Conservation (phyloP, 768 basidiomycete genomes). For the Psilocybe sp. region DNA sequence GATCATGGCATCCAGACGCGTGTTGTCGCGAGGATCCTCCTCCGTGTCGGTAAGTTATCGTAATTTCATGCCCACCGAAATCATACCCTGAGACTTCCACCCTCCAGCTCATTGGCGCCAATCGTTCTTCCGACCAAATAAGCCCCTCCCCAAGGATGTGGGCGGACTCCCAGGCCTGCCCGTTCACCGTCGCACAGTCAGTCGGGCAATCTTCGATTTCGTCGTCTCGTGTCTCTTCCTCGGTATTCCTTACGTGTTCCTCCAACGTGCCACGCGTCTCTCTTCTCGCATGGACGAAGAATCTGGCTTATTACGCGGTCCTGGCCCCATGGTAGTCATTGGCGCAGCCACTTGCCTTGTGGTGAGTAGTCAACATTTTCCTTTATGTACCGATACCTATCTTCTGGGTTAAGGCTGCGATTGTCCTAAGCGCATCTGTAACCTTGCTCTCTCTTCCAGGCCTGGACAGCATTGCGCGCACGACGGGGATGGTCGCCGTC, state of each 20-base stretch:
- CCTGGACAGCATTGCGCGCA: conserved; percentile 59
- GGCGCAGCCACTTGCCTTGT: conserved; percentile 65
- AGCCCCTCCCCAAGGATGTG: conserved; percentile 59
- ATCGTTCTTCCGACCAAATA: conserved; percentile 64
- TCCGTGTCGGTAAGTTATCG: conserved; percentile 57
- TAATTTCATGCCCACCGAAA: neutral
- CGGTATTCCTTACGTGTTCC: conserved; percentile 78
- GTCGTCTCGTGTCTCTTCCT: conserved; percentile 64
- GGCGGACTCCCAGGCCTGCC: conserved; percentile 19
- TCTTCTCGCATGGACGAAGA: conserved; percentile 54
- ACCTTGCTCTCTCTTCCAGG: conserved; percentile 80
- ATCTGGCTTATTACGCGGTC: conserved; percentile 41
- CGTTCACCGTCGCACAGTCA: conserved; percentile 34
- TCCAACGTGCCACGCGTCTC: conserved; percentile 42
- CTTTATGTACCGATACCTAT: conserved; percentile 11
- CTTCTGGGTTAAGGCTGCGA: conserved; percentile 55
- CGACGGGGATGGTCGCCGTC: conserved; percentile 65
- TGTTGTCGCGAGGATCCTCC: conserved; percentile 63
- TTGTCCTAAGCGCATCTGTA: conserved; percentile 77
- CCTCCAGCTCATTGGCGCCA: conserved; percentile 63
- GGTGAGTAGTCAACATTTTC: conserved; percentile 37
- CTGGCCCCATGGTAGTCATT: conserved; percentile 58
- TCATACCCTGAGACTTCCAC: too few relatives aligned
- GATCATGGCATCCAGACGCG: conserved; percentile 50
- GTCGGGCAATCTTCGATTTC: conserved; percentile 54